Base-by-base conservation (phyloP, 1,284 basidiomycete species). In the Golubevia pallescens region DNA sequence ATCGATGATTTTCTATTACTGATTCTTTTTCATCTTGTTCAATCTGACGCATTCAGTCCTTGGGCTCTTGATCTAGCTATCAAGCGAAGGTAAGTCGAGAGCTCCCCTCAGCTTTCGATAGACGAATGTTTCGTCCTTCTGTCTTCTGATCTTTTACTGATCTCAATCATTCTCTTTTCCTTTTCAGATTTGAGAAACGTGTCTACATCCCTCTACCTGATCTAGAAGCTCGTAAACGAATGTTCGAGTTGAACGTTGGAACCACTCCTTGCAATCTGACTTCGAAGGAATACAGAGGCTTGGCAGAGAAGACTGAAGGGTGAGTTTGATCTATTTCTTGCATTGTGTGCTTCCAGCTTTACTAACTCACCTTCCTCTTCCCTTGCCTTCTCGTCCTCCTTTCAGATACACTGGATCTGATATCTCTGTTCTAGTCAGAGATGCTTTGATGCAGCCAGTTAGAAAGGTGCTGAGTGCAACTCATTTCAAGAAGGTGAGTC, bases 191-290 rank as follows among this genome's bases (percentile, higher is more conserved):
- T 65, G 82, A 85, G 56, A 85, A 85, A 71, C 77, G 82, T 21
- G 81, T 85, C 67, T 84, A 85, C 64, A 85, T 85, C 28, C 82
- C 82, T 19, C 79, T 85, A 23, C 82, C 82, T 1, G 82, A 85
- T 58, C 63, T 78, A 24, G 81, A 80, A 58, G 82, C 82, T 48
- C 71, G 82, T 42, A 76, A 81, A 58, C 69, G 76, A 34, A 84
- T 85, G 78, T 85, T 85, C 58, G 79, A 84, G 69, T 74, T 85
- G 60, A 83, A 85, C 54, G 80, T 85, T n/a, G 82, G 82, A 48
- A 67, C 77, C 34, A 85, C 82, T 28, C 82, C 82, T 1, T 85
- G 79, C 60, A 63, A 64, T 14, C 67, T 83, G 8, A 75, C 71
- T 20, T 65, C 68, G 66, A 72, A 75, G 57, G 82, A 85, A 57